These are phyloP conservation scores for Mycena epipterygia DNA, from an alignment of 768 basidiomycete species.

Conservation along the genomic window DNA sequence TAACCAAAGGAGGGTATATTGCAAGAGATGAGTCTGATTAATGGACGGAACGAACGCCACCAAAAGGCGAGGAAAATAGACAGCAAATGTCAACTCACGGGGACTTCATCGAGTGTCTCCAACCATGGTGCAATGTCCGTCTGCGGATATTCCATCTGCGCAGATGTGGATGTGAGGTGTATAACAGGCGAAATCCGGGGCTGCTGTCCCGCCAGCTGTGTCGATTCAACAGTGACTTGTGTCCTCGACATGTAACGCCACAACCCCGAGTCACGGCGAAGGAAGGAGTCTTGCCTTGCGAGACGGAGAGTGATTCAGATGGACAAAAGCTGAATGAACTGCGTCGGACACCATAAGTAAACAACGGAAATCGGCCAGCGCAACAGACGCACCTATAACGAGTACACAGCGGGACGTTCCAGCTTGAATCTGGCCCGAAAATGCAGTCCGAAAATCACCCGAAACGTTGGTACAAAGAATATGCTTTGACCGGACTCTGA, in stretches of 20 bases:
- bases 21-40: neutral
- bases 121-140: conserved; percentile 25
- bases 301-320: neutral
- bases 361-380: neutral
- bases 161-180: conserved; percentile 14
- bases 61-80: neutral
- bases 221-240: conserved; percentile 15
- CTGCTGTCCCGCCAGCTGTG: neutral
- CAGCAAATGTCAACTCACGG: conserved; percentile 24
- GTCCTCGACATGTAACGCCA: conserved; percentile 30
- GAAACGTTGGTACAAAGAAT: conserved; percentile 10
- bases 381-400: neutral
- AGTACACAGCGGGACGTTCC: neutral
- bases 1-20: neutral
- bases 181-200: conserved; percentile 11
- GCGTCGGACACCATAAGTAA: neutral
- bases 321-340: conserved; percentile 6
- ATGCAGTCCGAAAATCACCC: neutral
- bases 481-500: neutral
- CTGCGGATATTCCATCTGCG: conserved; percentile 11
- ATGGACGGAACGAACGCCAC: neutral
- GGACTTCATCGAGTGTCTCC: conserved; percentile 24
- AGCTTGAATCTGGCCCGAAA: neutral
- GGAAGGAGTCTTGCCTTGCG: neutral
- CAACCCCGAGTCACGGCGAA: neutral